Base-by-base conservation (phyloP, 805 yeast species). In the Scheffersomyces stipitis region DNA sequence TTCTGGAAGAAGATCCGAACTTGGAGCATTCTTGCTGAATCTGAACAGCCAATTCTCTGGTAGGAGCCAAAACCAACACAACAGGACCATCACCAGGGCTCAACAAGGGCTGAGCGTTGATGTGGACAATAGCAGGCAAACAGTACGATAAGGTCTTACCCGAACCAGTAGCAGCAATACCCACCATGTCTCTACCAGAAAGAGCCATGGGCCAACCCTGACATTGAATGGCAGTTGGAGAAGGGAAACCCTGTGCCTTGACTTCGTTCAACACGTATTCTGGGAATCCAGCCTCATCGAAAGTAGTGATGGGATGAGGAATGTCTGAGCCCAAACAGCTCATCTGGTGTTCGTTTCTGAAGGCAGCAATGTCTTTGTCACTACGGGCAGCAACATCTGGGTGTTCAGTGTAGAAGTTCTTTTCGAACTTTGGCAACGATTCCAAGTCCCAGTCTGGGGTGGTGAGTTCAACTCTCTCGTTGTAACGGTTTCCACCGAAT, bases 121-220 rank as follows among this genome's bases (percentile, higher is more conserved):
- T 91, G 71, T 91, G 99, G 40, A 91, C 96, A 61, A 93, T 93
- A 49, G 93, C 85, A 49, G 99, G 99, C 60, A 93, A 76, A 75
- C 96, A 88, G 76, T 91, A 93, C 28, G 97, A 87, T 55, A 93
- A 76, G 45, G 99, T 93, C 76, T 93, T 93, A 77, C 99, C 99
- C 38, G 97, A 90, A 71, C 99, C 99, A 51, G 99, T 93, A 52
- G 96, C 85, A 40, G 99, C 98, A 64, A 93, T 84, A 77, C 99
- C 99, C 68, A 93, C 86, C 91, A 93, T 85, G 65, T 93, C 98
- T 73, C 98, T 87, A 75, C 99, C 99, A 54, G 91, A 81, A 41
- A 90, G 75, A 58, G 99, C 99, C 99, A 93, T 93, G 47, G 99
- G 99, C 99, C 99, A 93, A 74, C 99, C 99, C 75, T 93, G 99